Percentiles rank a stretch among this genome's conserved stretches.
Evolutionary conservation across 2,329 filamentous ascomycete species (phyloP).

Genomic region (Cadophora gregata): DNA sequence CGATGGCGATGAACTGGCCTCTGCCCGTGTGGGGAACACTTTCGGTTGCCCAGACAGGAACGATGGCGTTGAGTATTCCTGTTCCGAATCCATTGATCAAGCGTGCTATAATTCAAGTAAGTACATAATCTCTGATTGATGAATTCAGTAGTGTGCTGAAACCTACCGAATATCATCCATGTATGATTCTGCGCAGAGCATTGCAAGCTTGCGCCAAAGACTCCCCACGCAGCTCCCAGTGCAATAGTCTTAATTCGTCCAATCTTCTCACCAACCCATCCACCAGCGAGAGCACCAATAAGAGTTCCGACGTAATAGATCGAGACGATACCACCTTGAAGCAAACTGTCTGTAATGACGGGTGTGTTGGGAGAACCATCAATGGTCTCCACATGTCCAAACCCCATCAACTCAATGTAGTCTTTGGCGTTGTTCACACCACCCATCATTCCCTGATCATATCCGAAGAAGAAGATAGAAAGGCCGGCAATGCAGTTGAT

Average conservation of each 20-base stretch:
- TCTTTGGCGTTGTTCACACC: conserved; percentile 70
- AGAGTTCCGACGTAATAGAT: conserved; percentile 65
- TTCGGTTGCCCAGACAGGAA: conserved; percentile 51
- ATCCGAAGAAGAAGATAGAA: conserved; percentile 57
- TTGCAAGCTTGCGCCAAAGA: conserved; percentile 68
- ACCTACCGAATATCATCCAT: conserved; percentile 72
- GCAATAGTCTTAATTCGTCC: conserved; percentile 70
- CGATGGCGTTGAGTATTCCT: conserved; percentile 49
- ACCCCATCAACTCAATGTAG: conserved; percentile 69
- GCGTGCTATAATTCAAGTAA: conserved; percentile 44
- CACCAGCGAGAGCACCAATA: conserved; percentile 66
- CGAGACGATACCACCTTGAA: conserved; percentile 67
- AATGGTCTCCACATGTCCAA: conserved; percentile 59
- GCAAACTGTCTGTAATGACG: conserved; percentile 62
- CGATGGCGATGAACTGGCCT: conserved; percentile 72
- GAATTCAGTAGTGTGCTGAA: neutral
- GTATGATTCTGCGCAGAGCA: conserved; percentile 67
- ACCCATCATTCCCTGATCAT: conserved; percentile 55
- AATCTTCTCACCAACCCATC: conserved; percentile 66
- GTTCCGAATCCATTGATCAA: conserved; percentile 51
- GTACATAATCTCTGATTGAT: neutral
- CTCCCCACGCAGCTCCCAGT: conserved; percentile 61
- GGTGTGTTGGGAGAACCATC: conserved; percentile 52
- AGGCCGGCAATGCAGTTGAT: conserved; percentile 68
- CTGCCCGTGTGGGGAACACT: conserved; percentile 68